Conservation (phyloP, 1,284 basidiomycete genomes). For the Xerocomus cyaneibrunnescens region DNA sequence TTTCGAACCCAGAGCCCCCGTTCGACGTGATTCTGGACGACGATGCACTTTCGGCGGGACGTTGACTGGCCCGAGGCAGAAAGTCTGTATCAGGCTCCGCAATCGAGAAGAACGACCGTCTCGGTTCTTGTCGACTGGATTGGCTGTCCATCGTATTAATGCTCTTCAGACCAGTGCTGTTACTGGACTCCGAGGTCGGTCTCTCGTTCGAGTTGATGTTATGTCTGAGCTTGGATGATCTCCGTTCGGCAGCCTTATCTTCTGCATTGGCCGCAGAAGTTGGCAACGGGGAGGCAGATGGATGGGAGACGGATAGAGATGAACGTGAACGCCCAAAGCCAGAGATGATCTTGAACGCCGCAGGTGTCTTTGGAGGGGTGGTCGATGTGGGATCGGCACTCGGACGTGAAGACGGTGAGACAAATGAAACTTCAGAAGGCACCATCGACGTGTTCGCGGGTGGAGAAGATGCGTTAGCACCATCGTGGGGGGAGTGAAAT, state of each 20-base stretch:
- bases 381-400: conserved; percentile 45
- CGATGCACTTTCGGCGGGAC: conserved; percentile 9
- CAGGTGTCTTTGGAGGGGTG: conserved; percentile 46
- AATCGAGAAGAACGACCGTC: conserved; percentile 31
- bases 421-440: conserved; percentile 54
- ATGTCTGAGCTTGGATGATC: conserved; percentile 34
- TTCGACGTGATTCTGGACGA: conserved; percentile 15
- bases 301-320: conserved; percentile 28
- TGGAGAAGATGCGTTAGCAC: conserved; percentile 35
- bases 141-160: conserved; percentile 41
- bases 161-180: conserved; percentile 49
- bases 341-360: conserved; percentile 60
- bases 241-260: conserved; percentile 34
- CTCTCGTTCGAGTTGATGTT: conserved; percentile 40
- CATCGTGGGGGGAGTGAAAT: conserved; percentile 53
- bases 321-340: conserved; percentile 65
- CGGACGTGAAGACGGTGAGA: conserved; percentile 47
- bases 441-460: conserved; percentile 39
- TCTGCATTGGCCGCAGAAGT: conserved; percentile 20
- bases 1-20: conserved; percentile 7
- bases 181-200: conserved; percentile 51
- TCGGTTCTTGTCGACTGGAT: conserved; percentile 36
- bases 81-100: conserved; percentile 25
- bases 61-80: conserved; percentile 11
- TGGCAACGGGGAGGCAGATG: conserved; percentile 32